Evolutionary conservation across 805 yeast genomes (phyloP), one percentile per base, ranked within the genome.

Genomic region (Candida vartiovaarae): DNA sequence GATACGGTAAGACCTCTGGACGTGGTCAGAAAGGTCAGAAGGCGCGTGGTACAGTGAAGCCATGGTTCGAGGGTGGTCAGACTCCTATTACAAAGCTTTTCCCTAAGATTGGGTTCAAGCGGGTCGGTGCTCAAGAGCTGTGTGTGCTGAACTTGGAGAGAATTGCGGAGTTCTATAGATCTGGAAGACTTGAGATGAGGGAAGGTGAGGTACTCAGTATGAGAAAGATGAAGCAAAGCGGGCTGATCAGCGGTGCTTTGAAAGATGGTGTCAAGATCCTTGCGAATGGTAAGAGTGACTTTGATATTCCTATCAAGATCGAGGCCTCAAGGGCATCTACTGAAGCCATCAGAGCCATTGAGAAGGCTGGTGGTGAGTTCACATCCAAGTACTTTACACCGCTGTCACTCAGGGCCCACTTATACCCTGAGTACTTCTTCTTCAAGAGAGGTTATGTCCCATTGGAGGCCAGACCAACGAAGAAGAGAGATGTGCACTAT

Each of bases 11-110:
- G 66, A 93, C 98, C 4, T 80, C 97, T 6, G 95, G 96, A 39
- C 76, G 98, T 64, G 99, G 99, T 72, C 95, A 87, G 59, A 93
- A 93, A 69, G 99, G 99, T 78, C 98, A 91, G 64, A 91, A 91
- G 68, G 96, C 98, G 8, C 79, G 98, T 67, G 85, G 91, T 33
- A 77, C 82, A 35, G 91, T 91, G 29, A 91, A 89, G 44, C 78
- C 84, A 46, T 87, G 95, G 91, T 88, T 91, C 62, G 99, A 93
- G 71, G 99, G 99, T 78, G 98, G 99, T 62, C 99, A 93, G 63
- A 93, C 98, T 2, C 98, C 97, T 26, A 83, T 60, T 79, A 80
- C 64, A 76, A 84, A 64, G 68, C 84, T 53, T 80, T 87, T 65
- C 95, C 97, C 53, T 40, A 91, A 91, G 61, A 71, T 82, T 47